Evolutionary conservation across 208 protist genomes (phyloP), one percentile per base, ranked within the genome.

Genomic region (Endotrypanum monterogeii): DNA sequence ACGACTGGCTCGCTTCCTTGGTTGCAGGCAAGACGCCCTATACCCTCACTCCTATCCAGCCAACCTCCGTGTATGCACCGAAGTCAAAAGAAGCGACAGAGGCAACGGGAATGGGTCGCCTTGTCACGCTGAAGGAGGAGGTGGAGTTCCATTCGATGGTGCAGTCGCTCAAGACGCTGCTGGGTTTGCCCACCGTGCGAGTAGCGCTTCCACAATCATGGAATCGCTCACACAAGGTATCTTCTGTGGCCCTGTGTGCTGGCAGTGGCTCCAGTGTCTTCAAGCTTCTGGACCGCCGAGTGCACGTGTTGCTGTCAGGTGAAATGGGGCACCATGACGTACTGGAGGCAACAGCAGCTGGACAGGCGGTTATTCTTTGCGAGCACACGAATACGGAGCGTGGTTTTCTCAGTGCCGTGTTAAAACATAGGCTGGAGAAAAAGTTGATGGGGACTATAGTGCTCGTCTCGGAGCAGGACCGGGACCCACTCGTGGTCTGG

Each of bases 311-410:
- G 44, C 54, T 97, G 28, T 93, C 85, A 7, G 96, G 96, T 6
- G 94, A 98, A 81, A 96, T 98, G 92, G 86, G 90, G 3, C 96
- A 98, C 71, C 96, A 98, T 74, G 96, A 98, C 3, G 95, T 98
- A 25, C 89, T 98, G 25, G 90, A 86, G 3, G 92, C 93, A 20
- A 90, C 79, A 48, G 88, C 87, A n/a, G 79, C 78, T 20, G 89
- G 88, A n/a, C 81, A 86, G 76, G 86, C 85, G 41, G 94, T 98
- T 28, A 81, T 98, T 23, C 84, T 98, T 35, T 96, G 87, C 68
- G 94, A 98, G 76, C 96, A 98, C 84, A 96, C 87, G 55, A 98
- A 97, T 84, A 97, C 91, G 0, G 96, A 98, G 87, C 86, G 95
- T 16, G 95, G 95, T 1, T 98, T 91, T 67, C 83, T 98, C 58